Evolutionary conservation across 108 stramenopile species (phyloP).

Genomic region (Nitzschia palea): DNA sequence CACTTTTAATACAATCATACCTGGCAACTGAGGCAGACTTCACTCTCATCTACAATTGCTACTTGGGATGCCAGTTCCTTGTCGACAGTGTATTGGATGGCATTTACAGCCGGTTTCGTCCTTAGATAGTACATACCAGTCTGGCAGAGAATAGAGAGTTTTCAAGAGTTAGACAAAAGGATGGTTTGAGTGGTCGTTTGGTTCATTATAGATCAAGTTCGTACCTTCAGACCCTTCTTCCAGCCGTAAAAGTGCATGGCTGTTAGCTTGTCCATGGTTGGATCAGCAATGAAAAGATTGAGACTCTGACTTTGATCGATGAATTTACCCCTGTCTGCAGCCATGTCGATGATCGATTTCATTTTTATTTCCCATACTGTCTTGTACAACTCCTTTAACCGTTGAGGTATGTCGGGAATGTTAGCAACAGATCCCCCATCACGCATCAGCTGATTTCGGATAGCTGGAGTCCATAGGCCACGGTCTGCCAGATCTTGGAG

Average conservation of each 20-base stretch:
- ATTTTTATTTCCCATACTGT: conserved; percentile 99
- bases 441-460: conserved; percentile 93
- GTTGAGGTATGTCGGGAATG: conserved; percentile 74
- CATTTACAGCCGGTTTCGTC: conserved; percentile 94
- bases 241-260: conserved; percentile 99
- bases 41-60: conserved; percentile 13
- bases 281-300: conserved; percentile 95
- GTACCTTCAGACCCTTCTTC: conserved; percentile 91
- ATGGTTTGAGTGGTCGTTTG: background rate
- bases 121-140: conserved; percentile 98
- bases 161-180: background rate
- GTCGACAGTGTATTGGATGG: conserved; percentile 97
- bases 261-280: conserved; percentile 89
- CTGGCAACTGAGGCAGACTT: conserved; percentile 35
- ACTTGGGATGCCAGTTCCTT: conserved; percentile 39
- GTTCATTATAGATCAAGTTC: conserved; percentile 5
- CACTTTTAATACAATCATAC: too few relatives aligned
- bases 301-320: conserved; percentile 97
- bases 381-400: conserved; percentile 93
- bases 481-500: conserved; percentile 92
- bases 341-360: conserved; percentile 94
- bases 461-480: conserved; percentile 90
- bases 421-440: conserved; percentile 90
- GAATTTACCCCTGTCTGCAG: conserved; percentile 94
- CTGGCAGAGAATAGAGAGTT: conserved; percentile 30